Evolutionary conservation across 2,329 filamentous ascomycete genomes (phyloP).

Genomic region (Cladophialophora psammophila): DNA sequence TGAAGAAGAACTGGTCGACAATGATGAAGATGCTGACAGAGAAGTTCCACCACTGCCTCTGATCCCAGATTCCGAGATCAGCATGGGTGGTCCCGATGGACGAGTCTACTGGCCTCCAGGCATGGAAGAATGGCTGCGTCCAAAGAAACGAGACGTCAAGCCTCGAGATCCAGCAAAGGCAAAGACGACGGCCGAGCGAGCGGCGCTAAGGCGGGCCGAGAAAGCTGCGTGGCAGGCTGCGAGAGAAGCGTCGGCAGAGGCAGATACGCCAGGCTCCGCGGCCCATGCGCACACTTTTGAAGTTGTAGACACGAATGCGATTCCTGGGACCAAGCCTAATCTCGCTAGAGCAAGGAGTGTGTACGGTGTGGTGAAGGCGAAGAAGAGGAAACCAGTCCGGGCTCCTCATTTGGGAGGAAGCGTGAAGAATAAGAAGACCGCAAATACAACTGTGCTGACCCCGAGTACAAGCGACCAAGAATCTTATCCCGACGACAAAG

Average conservation of each 20-base stretch:
- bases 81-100: slow-evolving; percentile 83
- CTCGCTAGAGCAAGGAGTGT: slow-evolving; percentile 22
- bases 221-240: slow-evolving; percentile 41
- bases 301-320: slow-evolving; percentile 3
- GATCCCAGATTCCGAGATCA: slow-evolving; percentile 72
- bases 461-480: slow-evolving; percentile 46
- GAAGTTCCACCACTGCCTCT: slow-evolving; percentile 55
- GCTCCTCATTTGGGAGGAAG: not conserved
- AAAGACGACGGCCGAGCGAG: slow-evolving; percentile 46
- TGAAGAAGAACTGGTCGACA: slow-evolving; percentile 46
- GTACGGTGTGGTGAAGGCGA: slow-evolving; percentile 39
- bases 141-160: slow-evolving; percentile 74
- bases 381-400: slow-evolving; percentile 43
- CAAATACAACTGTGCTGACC: slow-evolving; percentile 45
- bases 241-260: slow-evolving; percentile 30
- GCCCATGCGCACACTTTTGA: slow-evolving; percentile 7
- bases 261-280: slow-evolving; percentile 4
- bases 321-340: slow-evolving; percentile 12
- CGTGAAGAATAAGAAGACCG: not conserved
- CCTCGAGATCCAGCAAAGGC: slow-evolving; percentile 49
- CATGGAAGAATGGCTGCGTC: slow-evolving; percentile 88
- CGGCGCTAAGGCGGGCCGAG: slow-evolving; percentile 40
- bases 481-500: slow-evolving; percentile 19
- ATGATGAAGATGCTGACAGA: slow-evolving; percentile 50
- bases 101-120: slow-evolving; percentile 90